phyloP scores from a whole-genome alignment of 2,329 filamentous ascomycete species.

The Arthrobotrys musiformis region DNA sequence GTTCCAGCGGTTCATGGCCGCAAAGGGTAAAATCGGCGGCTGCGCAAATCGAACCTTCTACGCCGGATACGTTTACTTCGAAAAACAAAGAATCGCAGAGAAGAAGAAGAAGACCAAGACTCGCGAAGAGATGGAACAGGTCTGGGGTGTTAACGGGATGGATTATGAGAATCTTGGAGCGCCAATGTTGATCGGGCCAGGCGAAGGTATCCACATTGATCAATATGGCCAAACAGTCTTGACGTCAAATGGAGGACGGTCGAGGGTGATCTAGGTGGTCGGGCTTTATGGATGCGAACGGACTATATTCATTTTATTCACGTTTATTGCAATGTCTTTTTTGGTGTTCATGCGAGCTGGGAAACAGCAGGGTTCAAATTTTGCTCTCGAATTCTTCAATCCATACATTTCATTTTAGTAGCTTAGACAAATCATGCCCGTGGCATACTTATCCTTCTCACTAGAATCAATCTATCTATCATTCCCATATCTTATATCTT shows the following conservation, averaged over 20 bases:
- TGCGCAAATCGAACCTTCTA: constrained; percentile 68
- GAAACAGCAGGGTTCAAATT: neutral
- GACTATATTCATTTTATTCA: no score
- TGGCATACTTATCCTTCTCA: neutral
- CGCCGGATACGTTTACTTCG: constrained; percentile 70
- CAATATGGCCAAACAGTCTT: constrained; percentile 4
- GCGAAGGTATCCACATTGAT: neutral
- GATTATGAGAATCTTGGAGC: constrained; percentile 40
- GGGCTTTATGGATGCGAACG: neutral
- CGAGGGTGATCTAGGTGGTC: neutral
- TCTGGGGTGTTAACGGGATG: constrained; percentile 59
- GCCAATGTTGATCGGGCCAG: neutral
- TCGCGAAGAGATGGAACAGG: constrained; percentile 67
- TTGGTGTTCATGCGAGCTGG: neutral
- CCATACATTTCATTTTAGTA: neutral
- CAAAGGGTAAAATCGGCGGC: constrained; percentile 66
- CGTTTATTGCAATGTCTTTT: neutral
- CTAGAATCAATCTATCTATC: neutral
- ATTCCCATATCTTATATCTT: neutral
- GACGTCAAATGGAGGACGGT: neutral
- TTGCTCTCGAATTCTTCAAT: no score
- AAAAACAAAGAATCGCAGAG: constrained; percentile 69
- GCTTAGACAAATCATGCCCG: neutral
- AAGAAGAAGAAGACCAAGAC: constrained; percentile 68
- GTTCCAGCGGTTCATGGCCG: constrained; percentile 67